Evolutionary conservation across 2,329 filamentous ascomycete genomes (phyloP), one percentile per base, ranked within the genome.

Genomic region (Neophaeococcomyces mojaviensis): DNA sequence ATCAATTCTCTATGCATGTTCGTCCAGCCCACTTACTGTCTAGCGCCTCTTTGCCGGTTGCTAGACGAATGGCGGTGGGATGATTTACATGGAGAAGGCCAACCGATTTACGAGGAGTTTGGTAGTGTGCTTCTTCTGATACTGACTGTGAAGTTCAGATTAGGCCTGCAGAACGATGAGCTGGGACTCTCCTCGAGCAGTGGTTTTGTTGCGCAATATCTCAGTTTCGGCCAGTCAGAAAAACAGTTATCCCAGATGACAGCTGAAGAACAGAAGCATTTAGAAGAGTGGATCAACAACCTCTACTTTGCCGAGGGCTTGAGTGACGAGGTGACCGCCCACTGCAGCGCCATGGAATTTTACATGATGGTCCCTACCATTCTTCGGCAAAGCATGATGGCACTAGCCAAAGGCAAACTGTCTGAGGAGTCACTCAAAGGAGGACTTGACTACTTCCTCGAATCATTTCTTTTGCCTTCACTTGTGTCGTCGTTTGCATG

Each of bases 71-170:
- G 79, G 79, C 70, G 70, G 34, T 80, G 79, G 62, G 78, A 82
- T 45, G 77, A 78, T 51, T 78, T 82, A 46, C 78, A 82, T 61
- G 74, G 71, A 37, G 79, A 83, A 54, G 78, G 77, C 44, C 79
- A 81, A 54, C 78, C 78, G 0, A 71, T 81, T 2, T 83, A 82
- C 51, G 79, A 83, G 53, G 79, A 83, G 52, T 83, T 82, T 49
- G 77, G 77, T 2, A 75, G 77, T 12, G 72, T 82, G 18, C 63
- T 83, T 10, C 66, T 82, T 2, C 65, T 82, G 32, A 67, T 80
- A 3, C 64, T 80, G 33, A 72, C 74, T 0, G 73, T 78, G 47
- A 71, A 76, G 24, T 69, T 78, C 55, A 77, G 79, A 36, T 80
- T 79, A 51, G 68, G 73, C 41, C 58, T 82, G 36, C 66, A 60